Percentiles rank a stretch among this genome's conserved stretches.
These are phyloP conservation scores for Eutrema yunnanense DNA, from an alignment of 345 rosid genomes.

Conservation along the genomic window DNA sequence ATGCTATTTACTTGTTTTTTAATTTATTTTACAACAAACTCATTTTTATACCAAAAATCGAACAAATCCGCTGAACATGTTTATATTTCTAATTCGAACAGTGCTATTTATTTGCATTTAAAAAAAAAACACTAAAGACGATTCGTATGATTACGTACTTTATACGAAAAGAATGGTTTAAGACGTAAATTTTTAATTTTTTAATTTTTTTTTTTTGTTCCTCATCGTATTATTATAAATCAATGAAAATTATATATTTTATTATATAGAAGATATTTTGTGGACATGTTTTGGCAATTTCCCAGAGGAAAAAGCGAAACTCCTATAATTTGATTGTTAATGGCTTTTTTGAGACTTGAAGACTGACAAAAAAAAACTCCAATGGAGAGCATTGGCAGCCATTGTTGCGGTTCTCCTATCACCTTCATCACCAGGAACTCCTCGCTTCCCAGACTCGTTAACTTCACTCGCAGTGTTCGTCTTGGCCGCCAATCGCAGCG, in stretches of 20 bases:
- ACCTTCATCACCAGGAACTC: constrained; percentile 25
- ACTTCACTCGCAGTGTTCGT: constrained; percentile 12
- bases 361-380: background rate
- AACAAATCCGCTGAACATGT: no score
- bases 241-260: background rate
- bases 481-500: constrained; percentile 13
- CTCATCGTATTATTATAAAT: background rate
- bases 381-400: constrained; percentile 31
- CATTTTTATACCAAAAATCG: no score
- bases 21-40: no score
- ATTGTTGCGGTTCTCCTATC: constrained; percentile 26
- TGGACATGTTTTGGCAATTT: constrained; percentile 20
- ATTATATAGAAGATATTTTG: constrained; percentile 14
- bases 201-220: background rate
- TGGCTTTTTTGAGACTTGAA: background rate
- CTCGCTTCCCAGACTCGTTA: constrained; percentile 16
- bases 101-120: no score
- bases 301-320: constrained; percentile 1
- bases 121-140: background rate
- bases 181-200: background rate
- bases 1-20: no score
- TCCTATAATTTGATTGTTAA: constrained; percentile 3
- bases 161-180: constrained; percentile 25
- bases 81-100: no score
- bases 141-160: constrained; percentile 15